Evolutionary conservation across 768 basidiomycete species (phyloP).

Genomic region (Russula earlei): DNA sequence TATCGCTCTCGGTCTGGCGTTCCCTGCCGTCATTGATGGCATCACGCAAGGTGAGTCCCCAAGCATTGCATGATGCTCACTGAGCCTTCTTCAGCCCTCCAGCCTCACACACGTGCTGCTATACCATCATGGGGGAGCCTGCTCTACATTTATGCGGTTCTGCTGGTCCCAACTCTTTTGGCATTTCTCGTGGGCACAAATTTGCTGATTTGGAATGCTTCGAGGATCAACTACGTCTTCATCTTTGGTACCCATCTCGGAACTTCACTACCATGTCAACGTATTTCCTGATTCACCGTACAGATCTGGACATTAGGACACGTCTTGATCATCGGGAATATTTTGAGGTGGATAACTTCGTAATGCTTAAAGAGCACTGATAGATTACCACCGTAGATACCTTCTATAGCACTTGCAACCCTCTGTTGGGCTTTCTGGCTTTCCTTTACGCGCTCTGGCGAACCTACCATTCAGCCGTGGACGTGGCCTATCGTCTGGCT

Average conservation of each 20-base stretch:
- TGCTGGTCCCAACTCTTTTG: slow-evolving; percentile 69
- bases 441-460: slow-evolving; percentile 60
- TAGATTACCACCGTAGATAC: slow-evolving; percentile 41
- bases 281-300: neutral
- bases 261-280: neutral
- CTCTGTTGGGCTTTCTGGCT: slow-evolving; percentile 80
- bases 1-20: slow-evolving; percentile 55
- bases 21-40: slow-evolving; percentile 60
- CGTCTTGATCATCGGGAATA: slow-evolving; percentile 63
- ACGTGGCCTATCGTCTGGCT: slow-evolving; percentile 83
- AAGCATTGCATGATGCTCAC: neutral
- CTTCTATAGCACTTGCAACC: slow-evolving; percentile 65
- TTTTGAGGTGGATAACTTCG: slow-evolving; percentile 39
- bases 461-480: slow-evolving; percentile 46
- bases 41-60: slow-evolving; percentile 46
- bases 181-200: slow-evolving; percentile 76
- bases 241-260: slow-evolving; percentile 56
- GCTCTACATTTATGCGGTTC: slow-evolving; percentile 66
- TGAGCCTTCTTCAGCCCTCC: slow-evolving; percentile 37
- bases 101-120: slow-evolving; percentile 36
- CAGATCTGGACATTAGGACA: slow-evolving; percentile 15
- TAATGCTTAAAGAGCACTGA: neutral
- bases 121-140: slow-evolving; percentile 68
- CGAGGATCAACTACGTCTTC: slow-evolving; percentile 89
- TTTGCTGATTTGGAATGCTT: slow-evolving; percentile 60